Evolutionary conservation across 139 green algal species (phyloP), one percentile per base, ranked within the genome.

Genomic region (Auxenochlorella protothecoides): DNA sequence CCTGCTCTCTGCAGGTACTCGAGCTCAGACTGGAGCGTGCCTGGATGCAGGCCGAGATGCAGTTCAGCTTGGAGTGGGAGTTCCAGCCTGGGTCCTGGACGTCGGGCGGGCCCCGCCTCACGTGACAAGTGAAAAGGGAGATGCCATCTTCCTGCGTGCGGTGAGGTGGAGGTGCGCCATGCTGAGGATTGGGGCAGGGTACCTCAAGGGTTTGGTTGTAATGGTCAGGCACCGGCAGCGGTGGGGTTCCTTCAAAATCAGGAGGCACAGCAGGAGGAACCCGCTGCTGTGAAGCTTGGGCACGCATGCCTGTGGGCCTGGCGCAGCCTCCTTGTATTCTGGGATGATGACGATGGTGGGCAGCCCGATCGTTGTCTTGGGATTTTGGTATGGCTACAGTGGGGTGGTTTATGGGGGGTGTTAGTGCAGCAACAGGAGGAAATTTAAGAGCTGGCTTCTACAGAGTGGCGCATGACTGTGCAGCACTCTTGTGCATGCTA

Each of bases 41-140:
- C 79, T 91, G 84, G 14, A 92, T 89, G 83, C 88, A 92, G 3
- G 89, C 89, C 0, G 80, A 71, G 64, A 93, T 93, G 84, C 89
- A 93, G 80, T 91, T 93, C 69, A 91, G 79, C 80, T 92, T 92
- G 76, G 66, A 84, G 76, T 90, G 84, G 16, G 65, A 83, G 86
- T 92, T 93, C 79, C 78, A 76, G 9, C 15, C 66, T 13, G 65
- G 74, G 62, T 74, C 68, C 55, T 74, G 88, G 61, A 89, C 87
- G 69, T 93, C 88, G 0, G 89, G 78, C 4, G 76, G 27, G 2
- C 88, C 89, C 0, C 84, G 68, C 44, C 79, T 74, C 56, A 92
- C 77, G 16, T 86, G 81, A 51, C 64, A 76, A 6, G 88, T 93
- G 76, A 88, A 89, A 16, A 93, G 80, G 5, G 66, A 71, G 53